These are phyloP conservation scores for Cyclospora cayetanensis DNA, from an alignment of 169 alveolate genomes.

Conservation along the genomic window DNA sequence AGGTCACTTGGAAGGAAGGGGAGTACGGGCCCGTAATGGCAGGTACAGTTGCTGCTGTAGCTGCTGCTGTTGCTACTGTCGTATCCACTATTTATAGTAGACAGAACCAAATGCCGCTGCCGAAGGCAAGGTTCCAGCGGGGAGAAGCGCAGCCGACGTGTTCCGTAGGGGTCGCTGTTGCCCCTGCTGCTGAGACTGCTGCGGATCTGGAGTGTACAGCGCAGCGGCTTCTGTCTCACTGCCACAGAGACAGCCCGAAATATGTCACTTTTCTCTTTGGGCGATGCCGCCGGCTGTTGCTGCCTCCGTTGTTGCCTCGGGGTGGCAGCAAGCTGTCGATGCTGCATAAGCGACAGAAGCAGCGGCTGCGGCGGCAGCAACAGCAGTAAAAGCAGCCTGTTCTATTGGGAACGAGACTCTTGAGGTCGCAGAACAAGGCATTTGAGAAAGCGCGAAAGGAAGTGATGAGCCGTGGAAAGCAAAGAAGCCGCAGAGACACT, in stretches of 20 bases:
- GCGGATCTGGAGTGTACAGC: background rate
- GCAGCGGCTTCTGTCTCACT: background rate
- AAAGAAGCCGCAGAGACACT: constrained; percentile 8
- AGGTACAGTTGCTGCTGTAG: background rate
- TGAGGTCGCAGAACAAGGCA: no score
- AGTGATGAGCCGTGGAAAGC: no score
- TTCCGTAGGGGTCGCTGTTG: constrained; percentile 19
- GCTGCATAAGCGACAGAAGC: constrained; percentile 50
- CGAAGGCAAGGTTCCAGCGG: background rate
- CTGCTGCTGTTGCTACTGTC: constrained; percentile 1
- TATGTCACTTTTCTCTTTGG: background rate
- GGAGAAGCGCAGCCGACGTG: background rate
- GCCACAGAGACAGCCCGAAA: background rate
- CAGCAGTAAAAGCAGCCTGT: background rate
- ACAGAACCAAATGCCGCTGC: background rate
- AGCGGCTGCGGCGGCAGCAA: constrained; percentile 17
- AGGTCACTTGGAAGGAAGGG: background rate
- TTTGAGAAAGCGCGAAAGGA: no score
- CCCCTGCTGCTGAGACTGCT: constrained; percentile 47
- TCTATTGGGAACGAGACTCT: background rate
- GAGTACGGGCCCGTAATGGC: no score
- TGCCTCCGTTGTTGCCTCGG: background rate
- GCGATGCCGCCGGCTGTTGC: background rate
- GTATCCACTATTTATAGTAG: background rate
- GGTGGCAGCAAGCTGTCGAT: constrained; percentile 30